These are phyloP conservation scores for Sanghuangporus weigelae DNA, from an alignment of 1,284 basidiomycete genomes.

Conservation along the genomic window DNA sequence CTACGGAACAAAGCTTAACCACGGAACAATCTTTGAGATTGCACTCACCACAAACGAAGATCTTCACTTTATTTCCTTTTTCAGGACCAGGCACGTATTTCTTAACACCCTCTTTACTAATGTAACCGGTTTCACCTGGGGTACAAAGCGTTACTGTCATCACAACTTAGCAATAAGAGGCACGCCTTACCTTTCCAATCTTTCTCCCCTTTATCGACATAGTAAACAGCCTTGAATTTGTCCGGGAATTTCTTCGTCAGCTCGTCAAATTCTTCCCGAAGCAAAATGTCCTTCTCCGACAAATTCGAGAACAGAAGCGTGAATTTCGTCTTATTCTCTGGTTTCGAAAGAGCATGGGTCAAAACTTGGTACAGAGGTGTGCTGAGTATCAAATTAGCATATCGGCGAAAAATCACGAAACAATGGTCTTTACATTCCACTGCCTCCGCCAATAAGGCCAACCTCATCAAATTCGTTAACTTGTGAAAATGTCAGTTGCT, in stretches of 20 bases:
- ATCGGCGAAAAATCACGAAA: background rate
- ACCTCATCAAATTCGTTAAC: constrained; percentile 85
- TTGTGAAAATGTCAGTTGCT: constrained; percentile 23
- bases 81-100: constrained; percentile 67
- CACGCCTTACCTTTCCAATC: constrained; percentile 62
- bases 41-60: constrained; percentile 77
- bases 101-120: constrained; percentile 68
- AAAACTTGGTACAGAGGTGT: constrained; percentile 77
- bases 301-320: constrained; percentile 91
- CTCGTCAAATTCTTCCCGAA: constrained; percentile 76
- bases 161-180: constrained; percentile 13
- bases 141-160: background rate
- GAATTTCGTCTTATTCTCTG: constrained; percentile 89
- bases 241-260: constrained; percentile 68
- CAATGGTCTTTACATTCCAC: constrained; percentile 62
- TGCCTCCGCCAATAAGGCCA: constrained; percentile 86
- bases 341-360: constrained; percentile 65
- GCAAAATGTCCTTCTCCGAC: constrained; percentile 86
- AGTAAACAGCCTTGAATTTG: constrained; percentile 80
- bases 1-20: constrained; percentile 30
- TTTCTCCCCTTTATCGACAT: constrained; percentile 72
- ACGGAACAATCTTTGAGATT: background rate
- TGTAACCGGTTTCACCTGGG: constrained; percentile 64
- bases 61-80: constrained; percentile 76
- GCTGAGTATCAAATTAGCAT: constrained; percentile 30